Base-by-base conservation (phyloP, 176 grass and related monocot species). In the Saccharum spontaneum region DNA sequence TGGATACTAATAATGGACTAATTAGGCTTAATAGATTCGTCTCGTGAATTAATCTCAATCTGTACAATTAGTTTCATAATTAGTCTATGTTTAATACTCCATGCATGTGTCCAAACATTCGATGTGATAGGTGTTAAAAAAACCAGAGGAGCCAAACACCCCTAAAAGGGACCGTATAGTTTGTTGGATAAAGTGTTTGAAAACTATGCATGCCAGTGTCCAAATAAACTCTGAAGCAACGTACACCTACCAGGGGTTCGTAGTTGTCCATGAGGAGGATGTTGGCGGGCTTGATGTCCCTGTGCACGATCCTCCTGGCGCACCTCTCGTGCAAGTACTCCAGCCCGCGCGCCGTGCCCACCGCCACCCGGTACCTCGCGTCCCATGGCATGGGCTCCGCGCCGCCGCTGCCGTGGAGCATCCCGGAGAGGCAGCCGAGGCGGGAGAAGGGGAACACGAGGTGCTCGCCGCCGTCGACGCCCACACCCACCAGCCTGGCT, bases 311-410 rank as follows among this genome's bases (percentile, higher is more conserved):
- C 49, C 96, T 69, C 59, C 93, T 37, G 0, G 89, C 87, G 17
- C 93, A 94, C 52, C 74, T 69, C 93, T 95, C 92, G 20, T 98
- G 96, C 4, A 98, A 85, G 59, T 98, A 98, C 85, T 98, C 87
- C 0, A 95, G 73, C 18, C 96, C 96, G 6, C 84, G 37, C 7
- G 96, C 89, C 0, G 87, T 72, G 20, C 96, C 93, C 0, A 90
- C 3, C 6, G 93, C 96, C 33, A 95, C 82, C 76, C 61, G 71
- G 83, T 83, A 84, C 79, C 96, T 87, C 4, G 85, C 70, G 36
- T 66, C 82, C 93, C 95, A 98, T 31, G 67, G 67, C 80, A 95
- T 84, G 16, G 88, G 67, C 33, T 39, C 78, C 17, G 72, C 75
- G 45, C 1, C 30, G 22, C 57, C 49, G 16, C 79, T 13, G 20